These are phyloP conservation scores for Candida neerlandica DNA, from an alignment of 1,139 yeast species.

Conservation along the genomic window DNA sequence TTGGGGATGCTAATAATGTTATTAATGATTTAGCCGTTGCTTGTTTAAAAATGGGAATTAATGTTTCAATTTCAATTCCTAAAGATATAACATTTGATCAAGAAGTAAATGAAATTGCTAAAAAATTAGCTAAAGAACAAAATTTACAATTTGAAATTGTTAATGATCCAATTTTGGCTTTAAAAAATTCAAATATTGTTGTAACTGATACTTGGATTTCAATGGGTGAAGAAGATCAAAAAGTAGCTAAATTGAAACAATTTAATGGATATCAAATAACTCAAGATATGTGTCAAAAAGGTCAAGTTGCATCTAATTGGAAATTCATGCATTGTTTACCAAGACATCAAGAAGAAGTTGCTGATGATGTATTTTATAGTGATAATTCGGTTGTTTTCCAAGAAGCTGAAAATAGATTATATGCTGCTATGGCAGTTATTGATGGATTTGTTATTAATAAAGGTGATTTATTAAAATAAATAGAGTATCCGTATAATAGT, in stretches of 20 bases:
- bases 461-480: conserved; percentile 50
- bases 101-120: conserved; percentile 59
- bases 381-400: conserved; percentile 83
- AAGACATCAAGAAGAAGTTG: conserved; percentile 90
- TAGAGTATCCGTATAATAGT: too few species aligned
- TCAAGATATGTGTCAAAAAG: conserved; percentile 54
- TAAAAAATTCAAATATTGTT: conserved; percentile 71
- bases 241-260: conserved; percentile 68
- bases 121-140: conserved; percentile 51
- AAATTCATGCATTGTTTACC: conserved; percentile 98
- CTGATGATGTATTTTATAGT: conserved; percentile 88
- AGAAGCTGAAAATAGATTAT: conserved; percentile 94
- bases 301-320: conserved; percentile 68
- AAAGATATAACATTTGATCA: conserved; percentile 63
- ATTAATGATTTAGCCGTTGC: conserved; percentile 94
- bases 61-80: conserved; percentile 85
- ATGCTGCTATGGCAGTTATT: conserved; percentile 93
- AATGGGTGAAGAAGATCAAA: conserved; percentile 94
- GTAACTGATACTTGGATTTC: conserved; percentile 99
- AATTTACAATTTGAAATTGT: conserved; percentile 63
- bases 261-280: conserved; percentile 88
- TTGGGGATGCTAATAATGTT: conserved; percentile 95
- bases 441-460: conserved; percentile 87
- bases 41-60: conserved; percentile 80
- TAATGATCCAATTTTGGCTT: conserved; percentile 73